Evolutionary conservation across 495 filamentous ascomycete species (phyloP).

Genomic region (Podospora didyma): DNA sequence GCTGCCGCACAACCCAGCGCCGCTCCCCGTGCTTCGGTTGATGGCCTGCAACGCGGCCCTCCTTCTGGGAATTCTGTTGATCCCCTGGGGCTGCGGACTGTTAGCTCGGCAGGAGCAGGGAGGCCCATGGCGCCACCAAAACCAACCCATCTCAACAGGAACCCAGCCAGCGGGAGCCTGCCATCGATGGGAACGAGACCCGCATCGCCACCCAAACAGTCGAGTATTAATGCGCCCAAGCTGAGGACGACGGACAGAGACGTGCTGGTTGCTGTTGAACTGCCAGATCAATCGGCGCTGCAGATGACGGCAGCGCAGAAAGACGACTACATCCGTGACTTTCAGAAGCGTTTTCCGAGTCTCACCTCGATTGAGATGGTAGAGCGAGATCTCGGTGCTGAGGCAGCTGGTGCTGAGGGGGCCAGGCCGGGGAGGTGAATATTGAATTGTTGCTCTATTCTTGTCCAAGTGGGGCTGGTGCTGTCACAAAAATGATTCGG

Average conservation of each 20-base stretch:
- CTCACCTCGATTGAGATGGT: slow-evolving; percentile 81
- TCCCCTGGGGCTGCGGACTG: slow-evolving; percentile 6
- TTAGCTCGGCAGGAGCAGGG: slow-evolving; percentile 8
- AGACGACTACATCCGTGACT: slow-evolving; percentile 57
- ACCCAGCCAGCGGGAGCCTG: slow-evolving; percentile 27
- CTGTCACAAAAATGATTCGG: too few relatives aligned
- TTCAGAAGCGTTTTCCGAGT: slow-evolving; percentile 78
- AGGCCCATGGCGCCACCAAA: slow-evolving; percentile 45
- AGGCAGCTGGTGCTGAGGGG: slow-evolving; percentile 3
- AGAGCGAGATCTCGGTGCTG: slow-evolving; percentile 45
- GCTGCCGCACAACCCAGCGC: slow-evolving; percentile 11
- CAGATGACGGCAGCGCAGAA: slow-evolving; percentile 45
- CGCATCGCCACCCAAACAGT: slow-evolving; percentile 35
- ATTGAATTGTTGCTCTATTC: too few relatives aligned
- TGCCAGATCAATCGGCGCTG: slow-evolving; percentile 39
- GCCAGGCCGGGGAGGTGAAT: background rate
- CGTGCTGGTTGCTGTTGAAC: slow-evolving; percentile 35
- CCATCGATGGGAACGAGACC: slow-evolving; percentile 2
- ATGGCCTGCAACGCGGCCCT: background rate
- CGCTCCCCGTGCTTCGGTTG: background rate
- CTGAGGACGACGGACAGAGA: slow-evolving; percentile 15
- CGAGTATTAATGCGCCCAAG: slow-evolving; percentile 8
- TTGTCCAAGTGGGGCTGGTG: too few relatives aligned
- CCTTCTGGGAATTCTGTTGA: background rate
- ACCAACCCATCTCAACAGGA: slow-evolving; percentile 47